Base-by-base conservation (phyloP, 1,139 yeast species). In the Suhomyces yuchorum region DNA sequence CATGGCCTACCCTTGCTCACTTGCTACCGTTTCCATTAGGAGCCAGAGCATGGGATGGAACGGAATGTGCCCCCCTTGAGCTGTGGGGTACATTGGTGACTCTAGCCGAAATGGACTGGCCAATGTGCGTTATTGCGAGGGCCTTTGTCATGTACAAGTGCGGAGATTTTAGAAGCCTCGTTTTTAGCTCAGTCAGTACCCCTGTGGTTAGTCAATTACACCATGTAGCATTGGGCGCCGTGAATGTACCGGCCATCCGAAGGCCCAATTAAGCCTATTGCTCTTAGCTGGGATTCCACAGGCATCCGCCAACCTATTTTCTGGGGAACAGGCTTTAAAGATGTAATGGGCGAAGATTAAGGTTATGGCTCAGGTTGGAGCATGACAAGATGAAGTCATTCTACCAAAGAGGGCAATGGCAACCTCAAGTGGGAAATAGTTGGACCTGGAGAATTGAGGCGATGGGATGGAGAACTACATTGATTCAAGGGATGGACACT, bases 21-120 rank as follows among this genome's bases (percentile, higher is more conserved):
- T 26, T 30, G 34, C 2, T 30, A 30, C 34, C 34, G 34, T 30
- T 30, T 30, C 34, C 18, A 30, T 30, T 30, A 30, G 17, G 34
- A 30, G 34, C 34, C 34, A 30, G 11, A 30, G 18, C 7, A n/a
- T n/a, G 14, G 18, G n/a, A 9, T 37, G 30, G 39, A 37, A 37
- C 28, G 39, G 39, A 37, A 37, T 37, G 39, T 37, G 39, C 39
- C 39, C 39, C 39, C 39, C 26, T 37, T 37, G 39, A 37, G 26
- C 19, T 37, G 39, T 37, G 39, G 39, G 39, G 39, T 37, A 20
- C 39, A 23, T 24, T 20, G 17, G 17, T n/a, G 23, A 12, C 22
- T 9, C 28, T 37, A 37, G 39, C 39, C 39, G 39, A 37, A 36
- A 22, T 22, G 17, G 11, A 12, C 39, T 22, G 39, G 30, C 39